Percentiles rank a stretch among this genome's conserved stretches.
Conservation (phyloP, 495 filamentous ascomycete species). For the Schizothecium vesticola region DNA sequence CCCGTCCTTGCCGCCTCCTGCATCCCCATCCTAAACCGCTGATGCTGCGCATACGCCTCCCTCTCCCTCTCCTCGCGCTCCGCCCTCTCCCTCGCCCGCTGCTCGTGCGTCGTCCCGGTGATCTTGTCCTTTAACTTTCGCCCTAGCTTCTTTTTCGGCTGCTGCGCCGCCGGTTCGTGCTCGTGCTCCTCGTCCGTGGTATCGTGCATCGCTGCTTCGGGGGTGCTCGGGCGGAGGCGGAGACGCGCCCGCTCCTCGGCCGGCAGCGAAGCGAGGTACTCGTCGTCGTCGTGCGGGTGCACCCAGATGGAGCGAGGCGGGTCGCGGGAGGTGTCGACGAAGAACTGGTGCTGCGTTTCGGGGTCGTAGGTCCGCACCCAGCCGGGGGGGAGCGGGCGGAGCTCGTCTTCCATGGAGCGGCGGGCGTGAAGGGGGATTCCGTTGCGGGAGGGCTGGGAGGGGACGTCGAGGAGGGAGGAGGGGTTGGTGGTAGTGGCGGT, state of each 20-base stretch:
- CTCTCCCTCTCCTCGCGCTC: conserved; percentile 13
- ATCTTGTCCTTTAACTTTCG: conserved; percentile 25
- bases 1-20: conserved; percentile 16
- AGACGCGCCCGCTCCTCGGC: conserved; percentile 11
- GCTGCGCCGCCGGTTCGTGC: background rate
- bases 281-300: conserved; percentile 29
- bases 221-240: background rate
- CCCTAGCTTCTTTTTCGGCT: background rate
- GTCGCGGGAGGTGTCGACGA: conserved; percentile 25
- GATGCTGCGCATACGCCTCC: conserved; percentile 25
- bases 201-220: conserved; percentile 11
- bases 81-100: conserved; percentile 15
- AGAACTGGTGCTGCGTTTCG: conserved; percentile 29
- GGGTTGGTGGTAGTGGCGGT: conserved; percentile 7
- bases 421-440: conserved; percentile 25
- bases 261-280: conserved; percentile 14
- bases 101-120: conserved; percentile 22
- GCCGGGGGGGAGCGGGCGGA: conserved; percentile 21
- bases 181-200: conserved; percentile 12
- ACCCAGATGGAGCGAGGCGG: conserved; percentile 29
- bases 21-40: conserved; percentile 18
- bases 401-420: conserved; percentile 32
- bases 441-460: conserved; percentile 9
- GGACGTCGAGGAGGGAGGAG: background rate
- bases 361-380: conserved; percentile 30